Percentiles rank a stretch among this genome's conserved stretches.
Evolutionary conservation across 768 basidiomycete genomes (phyloP).

Genomic region (Hemileccinum rubropunctum): DNA sequence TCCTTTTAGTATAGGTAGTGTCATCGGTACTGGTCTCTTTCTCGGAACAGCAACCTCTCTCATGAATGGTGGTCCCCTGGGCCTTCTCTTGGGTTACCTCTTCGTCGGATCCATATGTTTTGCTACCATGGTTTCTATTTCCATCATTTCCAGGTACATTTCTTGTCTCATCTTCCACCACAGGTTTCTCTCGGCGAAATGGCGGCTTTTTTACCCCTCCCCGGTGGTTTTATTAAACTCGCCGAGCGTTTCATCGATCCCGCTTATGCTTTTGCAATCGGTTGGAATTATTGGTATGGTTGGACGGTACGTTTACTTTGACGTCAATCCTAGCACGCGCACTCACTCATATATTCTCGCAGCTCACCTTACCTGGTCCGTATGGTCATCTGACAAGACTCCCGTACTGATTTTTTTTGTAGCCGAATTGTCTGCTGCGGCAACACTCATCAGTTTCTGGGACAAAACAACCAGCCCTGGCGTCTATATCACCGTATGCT

Average conservation of each 20-base stretch:
- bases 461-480: conserved; percentile 39
- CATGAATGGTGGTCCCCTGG: conserved; percentile 43
- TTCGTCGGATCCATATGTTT: conserved; percentile 38
- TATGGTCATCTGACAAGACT: background rate
- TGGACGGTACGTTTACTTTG: conserved; percentile 26
- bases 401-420: conserved; percentile 4
- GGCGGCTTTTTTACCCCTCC: conserved; percentile 42
- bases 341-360: background rate
- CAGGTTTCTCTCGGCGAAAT: conserved; percentile 42
- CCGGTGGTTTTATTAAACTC: conserved; percentile 46
- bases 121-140: conserved; percentile 33
- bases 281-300: conserved; percentile 42
- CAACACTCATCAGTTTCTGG: conserved; percentile 52
- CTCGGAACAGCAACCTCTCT: conserved; percentile 36
- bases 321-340: background rate
- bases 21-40: conserved; percentile 42
- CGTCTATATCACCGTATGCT: conserved; percentile 51
- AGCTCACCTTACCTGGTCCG: conserved; percentile 28
- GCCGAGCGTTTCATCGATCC: conserved; percentile 50
- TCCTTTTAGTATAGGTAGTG: conserved; percentile 30
- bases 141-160: background rate
- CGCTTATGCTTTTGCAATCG: conserved; percentile 43
- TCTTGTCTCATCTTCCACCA: background rate
- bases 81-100: conserved; percentile 43
- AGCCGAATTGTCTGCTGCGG: conserved; percentile 49